Percentiles rank a stretch among this genome's conserved stretches.
Conservation (phyloP, 163 green algal genomes). For the Scenedesmus sp. region DNA sequence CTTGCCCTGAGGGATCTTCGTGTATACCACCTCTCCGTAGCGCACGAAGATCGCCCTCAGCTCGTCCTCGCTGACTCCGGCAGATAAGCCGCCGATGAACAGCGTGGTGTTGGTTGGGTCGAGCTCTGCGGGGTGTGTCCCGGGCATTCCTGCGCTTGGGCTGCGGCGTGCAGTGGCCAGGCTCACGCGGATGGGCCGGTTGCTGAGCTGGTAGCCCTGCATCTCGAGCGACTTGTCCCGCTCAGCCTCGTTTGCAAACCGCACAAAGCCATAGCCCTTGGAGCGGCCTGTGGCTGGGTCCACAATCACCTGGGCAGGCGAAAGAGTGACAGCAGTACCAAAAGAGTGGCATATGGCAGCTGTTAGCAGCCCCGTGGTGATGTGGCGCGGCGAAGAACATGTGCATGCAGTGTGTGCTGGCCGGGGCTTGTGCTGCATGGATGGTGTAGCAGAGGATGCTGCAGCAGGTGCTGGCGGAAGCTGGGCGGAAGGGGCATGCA, state of each 20-base stretch:
- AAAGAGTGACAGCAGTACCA: neutral
- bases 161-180: slow-evolving; percentile 80
- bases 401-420: no score
- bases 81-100: slow-evolving; percentile 87
- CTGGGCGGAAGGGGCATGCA: neutral
- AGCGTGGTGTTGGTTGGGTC: slow-evolving; percentile 92
- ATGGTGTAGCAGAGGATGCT: neutral
- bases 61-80: slow-evolving; percentile 83
- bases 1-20: slow-evolving; percentile 94
- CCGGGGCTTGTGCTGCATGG: neutral
- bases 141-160: slow-evolving; percentile 35
- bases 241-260: slow-evolving; percentile 88
- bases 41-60: slow-evolving; percentile 81
- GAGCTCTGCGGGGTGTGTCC: slow-evolving; percentile 63
- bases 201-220: slow-evolving; percentile 85
- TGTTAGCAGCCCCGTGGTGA: neutral
- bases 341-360: neutral
- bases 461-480: neutral
- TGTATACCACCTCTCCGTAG: slow-evolving; percentile 94
- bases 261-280: slow-evolving; percentile 97
- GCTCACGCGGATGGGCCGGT: slow-evolving; percentile 87
- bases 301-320: slow-evolving; percentile 75
- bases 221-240: slow-evolving; percentile 89
- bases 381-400: neutral
- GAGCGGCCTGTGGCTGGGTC: slow-evolving; percentile 85